Evolutionary conservation across 768 basidiomycete genomes (phyloP).

Genomic region (Boletus barrowsii): DNA sequence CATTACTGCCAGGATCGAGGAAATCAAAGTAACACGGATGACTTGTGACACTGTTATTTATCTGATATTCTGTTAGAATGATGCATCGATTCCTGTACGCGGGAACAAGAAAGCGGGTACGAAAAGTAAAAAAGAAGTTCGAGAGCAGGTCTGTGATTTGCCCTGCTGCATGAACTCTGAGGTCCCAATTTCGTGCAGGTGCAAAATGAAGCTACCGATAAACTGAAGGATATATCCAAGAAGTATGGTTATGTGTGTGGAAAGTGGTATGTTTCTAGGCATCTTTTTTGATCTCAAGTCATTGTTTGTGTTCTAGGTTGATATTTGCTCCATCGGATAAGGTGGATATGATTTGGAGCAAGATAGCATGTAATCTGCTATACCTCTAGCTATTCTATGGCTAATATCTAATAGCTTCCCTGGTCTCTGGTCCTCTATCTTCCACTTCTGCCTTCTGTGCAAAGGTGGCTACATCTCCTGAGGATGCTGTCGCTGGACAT

Average conservation of each 20-base stretch:
- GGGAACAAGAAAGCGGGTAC: slow-evolving; percentile 70
- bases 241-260: slow-evolving; percentile 54
- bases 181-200: slow-evolving; percentile 36
- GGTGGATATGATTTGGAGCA: slow-evolving; percentile 62
- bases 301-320: slow-evolving; percentile 46
- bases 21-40: slow-evolving; percentile 48
- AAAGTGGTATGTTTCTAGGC: slow-evolving; percentile 53
- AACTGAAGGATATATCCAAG: slow-evolving; percentile 57
- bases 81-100: slow-evolving; percentile 60
- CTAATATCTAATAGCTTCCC: slow-evolving; percentile 44
- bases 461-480: slow-evolving; percentile 66
- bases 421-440: slow-evolving; percentile 61
- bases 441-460: slow-evolving; percentile 52
- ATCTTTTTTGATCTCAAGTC: background rate
- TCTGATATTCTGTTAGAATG: slow-evolving; percentile 44
- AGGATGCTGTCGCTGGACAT: slow-evolving; percentile 42
- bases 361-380: slow-evolving; percentile 51
- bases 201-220: slow-evolving; percentile 56
- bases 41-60: background rate
- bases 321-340: slow-evolving; percentile 60
- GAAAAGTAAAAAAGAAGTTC: slow-evolving; percentile 72
- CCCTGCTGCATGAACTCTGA: background rate
- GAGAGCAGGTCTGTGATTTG: slow-evolving; percentile 52
- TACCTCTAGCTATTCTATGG: background rate
- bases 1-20: slow-evolving; percentile 54